These are phyloP conservation scores for Solanum hybrid DNA, from an alignment of 305 asterid genomes.

Conservation along the genomic window DNA sequence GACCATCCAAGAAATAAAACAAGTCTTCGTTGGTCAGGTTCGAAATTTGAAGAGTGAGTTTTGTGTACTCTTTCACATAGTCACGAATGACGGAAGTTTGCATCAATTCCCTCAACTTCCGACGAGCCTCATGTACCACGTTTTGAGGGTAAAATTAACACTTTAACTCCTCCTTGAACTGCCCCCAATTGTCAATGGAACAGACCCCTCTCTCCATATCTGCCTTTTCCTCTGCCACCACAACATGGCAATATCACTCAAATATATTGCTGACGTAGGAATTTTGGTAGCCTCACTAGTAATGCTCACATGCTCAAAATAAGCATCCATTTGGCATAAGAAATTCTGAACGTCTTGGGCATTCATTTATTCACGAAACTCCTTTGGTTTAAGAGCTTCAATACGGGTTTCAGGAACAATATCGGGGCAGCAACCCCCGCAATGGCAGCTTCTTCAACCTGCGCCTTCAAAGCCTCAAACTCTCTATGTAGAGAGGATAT, in stretches of 20 bases:
- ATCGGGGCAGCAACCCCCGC: not conserved
- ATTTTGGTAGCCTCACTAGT: not conserved
- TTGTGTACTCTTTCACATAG: not conserved
- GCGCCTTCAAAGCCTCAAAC: not conserved
- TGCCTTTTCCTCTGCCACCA: not conserved
- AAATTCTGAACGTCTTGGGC: no score
- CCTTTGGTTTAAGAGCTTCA: not conserved
- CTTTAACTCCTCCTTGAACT: not conserved
- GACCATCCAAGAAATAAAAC: not conserved
- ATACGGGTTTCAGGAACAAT: no score
- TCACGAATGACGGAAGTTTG: not conserved
- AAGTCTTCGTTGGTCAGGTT: not conserved
- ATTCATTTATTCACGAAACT: not conserved
- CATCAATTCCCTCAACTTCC: not conserved
- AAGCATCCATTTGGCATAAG: not conserved
- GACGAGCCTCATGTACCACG: not conserved
- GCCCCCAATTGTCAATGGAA: no score
- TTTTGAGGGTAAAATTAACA: not conserved
- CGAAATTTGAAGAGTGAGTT: not conserved
- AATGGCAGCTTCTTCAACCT: no score
- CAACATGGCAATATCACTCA: not conserved
- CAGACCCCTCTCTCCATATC: accelerated
- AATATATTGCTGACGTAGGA: not conserved
- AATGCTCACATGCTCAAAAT: not conserved
- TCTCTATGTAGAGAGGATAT: not conserved